Base-by-base conservation (phyloP, 176 grass and related monocot genomes). In the Oryza officinalis region DNA sequence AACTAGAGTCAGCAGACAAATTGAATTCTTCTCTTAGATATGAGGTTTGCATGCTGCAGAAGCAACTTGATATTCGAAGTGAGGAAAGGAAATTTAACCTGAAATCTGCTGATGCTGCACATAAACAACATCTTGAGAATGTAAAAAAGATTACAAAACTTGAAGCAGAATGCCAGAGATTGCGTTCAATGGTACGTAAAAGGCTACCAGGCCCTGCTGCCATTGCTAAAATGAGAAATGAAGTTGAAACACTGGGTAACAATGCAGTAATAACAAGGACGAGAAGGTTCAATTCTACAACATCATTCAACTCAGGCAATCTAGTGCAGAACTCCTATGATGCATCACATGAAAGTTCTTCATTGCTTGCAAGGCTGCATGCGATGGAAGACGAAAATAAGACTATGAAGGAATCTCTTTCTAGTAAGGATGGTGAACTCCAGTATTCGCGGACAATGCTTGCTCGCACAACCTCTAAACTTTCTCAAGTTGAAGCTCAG, bases 211-310 rank as follows among this genome's bases (percentile, higher is more conserved):
- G 96, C 27, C 93, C 93, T 9, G 91, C 87, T 57, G 93, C 91
- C 87, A 77, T 98, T 87, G 96, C 93, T 50, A 98, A 95, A 87
- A 95, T 98, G 93, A 98, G 90, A 94, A 98, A 45, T 83, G 96
- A 98, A 85, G 91, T 98, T 84, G 93, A 98, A 64, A 69, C 90
- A 76, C 46, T 76, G 35, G 78, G 83, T 35, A 82, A 46, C 27
- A 84, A 33, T 72, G 20, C 69, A 75, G 28, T 38, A 13, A 71
- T 65, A 60, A 72, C 81, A 85, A 85, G 74, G 57, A 87, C 8
- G 6, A 82, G 87, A 80, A 89, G 49, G 68, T 44, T 80, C 31
- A 91, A 86, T 84, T 81, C 84, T 52, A 3, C 49, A 8, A 3
- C 67, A 79, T 25, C 83, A 52, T 73, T 80, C 22, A 81, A 38